A percentile compares a stretch with the other conserved stretches of the same genome.
These are phyloP conservation scores for Plenodomus biglobosus DNA, from an alignment of 2,329 filamentous ascomycete genomes.

Conservation along the genomic window DNA sequence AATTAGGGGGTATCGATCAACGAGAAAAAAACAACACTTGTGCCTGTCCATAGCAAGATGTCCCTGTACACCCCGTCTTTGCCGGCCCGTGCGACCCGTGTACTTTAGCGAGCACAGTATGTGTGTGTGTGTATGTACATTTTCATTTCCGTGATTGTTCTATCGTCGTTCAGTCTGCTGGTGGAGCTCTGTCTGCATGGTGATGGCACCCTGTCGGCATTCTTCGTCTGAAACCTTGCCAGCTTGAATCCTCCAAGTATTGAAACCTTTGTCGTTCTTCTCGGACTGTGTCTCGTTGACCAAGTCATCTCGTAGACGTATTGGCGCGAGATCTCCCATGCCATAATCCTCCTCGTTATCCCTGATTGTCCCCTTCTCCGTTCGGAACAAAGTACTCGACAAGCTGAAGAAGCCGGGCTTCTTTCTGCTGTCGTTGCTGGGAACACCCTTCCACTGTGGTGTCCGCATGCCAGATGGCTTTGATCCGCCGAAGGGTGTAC, in stretches of 20 bases:
- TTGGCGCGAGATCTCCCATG: conserved; percentile 25
- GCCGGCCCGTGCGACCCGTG: too few relatives aligned
- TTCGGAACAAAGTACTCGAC: conserved; percentile 23
- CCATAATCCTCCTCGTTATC: conserved; percentile 27
- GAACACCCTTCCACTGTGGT: conserved; percentile 20
- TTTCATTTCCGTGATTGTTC: neutral
- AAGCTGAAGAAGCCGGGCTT: conserved; percentile 26
- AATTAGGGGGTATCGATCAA: neutral
- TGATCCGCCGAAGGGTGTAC: conserved; percentile 7
- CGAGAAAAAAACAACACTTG: too few relatives aligned
- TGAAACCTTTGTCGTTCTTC: conserved; percentile 29
- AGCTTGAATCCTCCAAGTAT: conserved; percentile 32
- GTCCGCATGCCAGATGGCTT: conserved; percentile 19
- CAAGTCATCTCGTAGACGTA: conserved; percentile 33
- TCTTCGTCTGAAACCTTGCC: conserved; percentile 34
- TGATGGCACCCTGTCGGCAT: conserved; percentile 23
- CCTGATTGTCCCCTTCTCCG: conserved; percentile 18
- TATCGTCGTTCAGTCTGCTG: conserved; percentile 18
- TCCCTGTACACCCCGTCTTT: too few relatives aligned
- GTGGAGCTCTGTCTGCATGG: conserved; percentile 29
- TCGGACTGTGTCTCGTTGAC: conserved; percentile 17
- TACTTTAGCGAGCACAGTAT: too few relatives aligned
- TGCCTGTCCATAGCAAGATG: too few relatives aligned
- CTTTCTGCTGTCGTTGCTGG: conserved; percentile 16
- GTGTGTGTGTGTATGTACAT: neutral